A percentile compares a stretch with the other conserved stretches of the same genome.
phyloP scores from a whole-genome alignment of 139 green algal genomes.

The Spirogloea muscicola region DNA sequence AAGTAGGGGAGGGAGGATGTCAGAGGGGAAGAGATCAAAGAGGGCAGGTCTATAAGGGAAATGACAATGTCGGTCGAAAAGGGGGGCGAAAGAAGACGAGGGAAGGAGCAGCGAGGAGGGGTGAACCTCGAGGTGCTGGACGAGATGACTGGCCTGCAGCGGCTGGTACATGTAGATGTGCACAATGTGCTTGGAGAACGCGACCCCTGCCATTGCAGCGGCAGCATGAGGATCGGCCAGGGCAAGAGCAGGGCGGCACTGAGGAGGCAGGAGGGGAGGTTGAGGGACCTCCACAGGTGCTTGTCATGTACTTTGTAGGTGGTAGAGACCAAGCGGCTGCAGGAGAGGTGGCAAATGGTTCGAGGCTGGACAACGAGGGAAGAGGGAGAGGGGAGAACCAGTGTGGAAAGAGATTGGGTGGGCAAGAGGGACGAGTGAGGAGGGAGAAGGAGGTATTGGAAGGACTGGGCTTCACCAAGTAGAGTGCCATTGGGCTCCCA shows the following conservation, averaged over 20 bases:
- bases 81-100: neutral
- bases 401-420: too few relatives aligned
- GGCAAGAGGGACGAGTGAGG: too few relatives aligned
- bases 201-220: conserved; percentile 40
- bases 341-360: too few relatives aligned
- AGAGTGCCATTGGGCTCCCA: conserved; percentile 36
- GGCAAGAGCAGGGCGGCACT: too few relatives aligned
- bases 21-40: neutral
- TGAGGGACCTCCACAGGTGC: too few relatives aligned
- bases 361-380: too few relatives aligned
- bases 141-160: neutral
- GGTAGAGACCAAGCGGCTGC: too few relatives aligned
- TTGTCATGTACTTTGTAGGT: too few relatives aligned
- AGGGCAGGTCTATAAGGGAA: neutral
- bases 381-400: too few relatives aligned
- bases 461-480: conserved; percentile 14
- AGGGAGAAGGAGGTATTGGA: neutral
- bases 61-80: neutral
- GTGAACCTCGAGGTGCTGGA: conserved; percentile 43
- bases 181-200: conserved; percentile 47
- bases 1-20: neutral
- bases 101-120: neutral
- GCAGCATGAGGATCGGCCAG: too few relatives aligned
- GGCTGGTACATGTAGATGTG: conserved; percentile 48
- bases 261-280: too few relatives aligned